phyloP scores from a whole-genome alignment of 805 yeast genomes.

The Metschnikowia gelsemii region DNA sequence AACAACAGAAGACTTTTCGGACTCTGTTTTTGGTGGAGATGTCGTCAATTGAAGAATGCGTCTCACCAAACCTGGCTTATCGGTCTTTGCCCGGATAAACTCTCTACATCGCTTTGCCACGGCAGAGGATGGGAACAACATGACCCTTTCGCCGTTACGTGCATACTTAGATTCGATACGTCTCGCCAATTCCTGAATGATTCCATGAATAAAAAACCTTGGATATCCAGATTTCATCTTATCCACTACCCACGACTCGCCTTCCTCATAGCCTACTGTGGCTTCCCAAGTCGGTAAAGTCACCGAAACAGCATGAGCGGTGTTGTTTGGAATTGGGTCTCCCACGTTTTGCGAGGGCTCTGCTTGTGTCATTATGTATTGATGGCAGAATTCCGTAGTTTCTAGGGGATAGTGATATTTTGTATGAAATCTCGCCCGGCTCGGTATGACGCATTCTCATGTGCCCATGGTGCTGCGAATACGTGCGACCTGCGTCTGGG shows the following conservation, averaged over 20 bases:
- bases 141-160: slow-evolving; percentile 69
- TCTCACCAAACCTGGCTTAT: slow-evolving; percentile 27
- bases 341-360: slow-evolving; percentile 57
- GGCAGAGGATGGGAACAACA: slow-evolving; percentile 74
- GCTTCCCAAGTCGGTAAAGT: slow-evolving; percentile 95
- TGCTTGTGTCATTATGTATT: slow-evolving; percentile 11
- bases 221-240: slow-evolving; percentile 90
- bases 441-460: slow-evolving; percentile 13
- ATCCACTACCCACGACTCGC: slow-evolving; percentile 73
- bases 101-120: slow-evolving; percentile 85
- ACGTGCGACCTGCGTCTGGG: slow-evolving; percentile 9
- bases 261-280: slow-evolving; percentile 89
- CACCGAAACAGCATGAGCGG: slow-evolving; percentile 92
- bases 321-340: slow-evolving; percentile 82
- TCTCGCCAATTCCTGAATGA: slow-evolving; percentile 55
- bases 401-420: background rate
- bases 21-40: slow-evolving; percentile 58
- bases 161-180: slow-evolving; percentile 70
- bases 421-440: background rate
- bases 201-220: slow-evolving; percentile 68
- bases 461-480: slow-evolving; percentile 4
- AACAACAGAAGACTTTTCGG: slow-evolving; percentile 56
- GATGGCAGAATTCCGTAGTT: background rate
- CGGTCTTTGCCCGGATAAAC: slow-evolving; percentile 52
- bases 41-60: slow-evolving; percentile 75